Conservation (phyloP, 2,329 filamentous ascomycete species). For the Alternaria conjuncta region DNA sequence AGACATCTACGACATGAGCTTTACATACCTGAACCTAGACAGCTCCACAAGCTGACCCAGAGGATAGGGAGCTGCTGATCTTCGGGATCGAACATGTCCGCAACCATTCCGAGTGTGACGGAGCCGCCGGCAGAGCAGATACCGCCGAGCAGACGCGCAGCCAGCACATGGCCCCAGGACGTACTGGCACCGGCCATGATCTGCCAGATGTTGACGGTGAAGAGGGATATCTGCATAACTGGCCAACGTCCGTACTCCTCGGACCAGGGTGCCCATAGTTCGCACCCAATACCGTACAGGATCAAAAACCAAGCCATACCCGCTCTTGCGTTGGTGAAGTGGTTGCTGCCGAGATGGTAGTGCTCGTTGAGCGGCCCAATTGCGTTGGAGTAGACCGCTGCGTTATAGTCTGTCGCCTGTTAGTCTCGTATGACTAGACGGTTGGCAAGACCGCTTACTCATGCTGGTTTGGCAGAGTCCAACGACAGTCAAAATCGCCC, state of each 20-base stretch:
- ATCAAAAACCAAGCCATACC: slow-evolving; percentile 81
- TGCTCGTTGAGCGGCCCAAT: slow-evolving; percentile 62
- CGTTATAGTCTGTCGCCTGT: slow-evolving; percentile 56
- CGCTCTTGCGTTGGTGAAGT: slow-evolving; percentile 51
- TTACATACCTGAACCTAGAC: slow-evolving; percentile 67
- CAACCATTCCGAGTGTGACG: slow-evolving; percentile 69
- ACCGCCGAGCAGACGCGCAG: slow-evolving; percentile 57
- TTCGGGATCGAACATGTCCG: slow-evolving; percentile 65
- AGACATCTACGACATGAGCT: background rate
- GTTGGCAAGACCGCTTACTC: slow-evolving; percentile 49
- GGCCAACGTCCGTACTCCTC: slow-evolving; percentile 80
- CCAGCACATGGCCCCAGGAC: slow-evolving; percentile 67
- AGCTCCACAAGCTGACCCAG: slow-evolving; percentile 62
- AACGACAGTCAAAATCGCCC: slow-evolving; percentile 60
- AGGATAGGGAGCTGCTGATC: slow-evolving; percentile 72
- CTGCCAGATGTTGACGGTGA: slow-evolving; percentile 74
- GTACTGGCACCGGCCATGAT: slow-evolving; percentile 68
- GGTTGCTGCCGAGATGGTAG: slow-evolving; percentile 54
- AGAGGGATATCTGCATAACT: slow-evolving; percentile 73
- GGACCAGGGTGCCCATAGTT: slow-evolving; percentile 81
- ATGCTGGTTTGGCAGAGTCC: slow-evolving; percentile 61
- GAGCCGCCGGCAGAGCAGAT: slow-evolving; percentile 65
- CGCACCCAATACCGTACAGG: slow-evolving; percentile 82
- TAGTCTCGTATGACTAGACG: slow-evolving; percentile 23
- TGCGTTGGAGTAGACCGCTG: slow-evolving; percentile 62